Base-by-base conservation (phyloP, 176 grass and related monocot genomes). In the Oryza punctata region DNA sequence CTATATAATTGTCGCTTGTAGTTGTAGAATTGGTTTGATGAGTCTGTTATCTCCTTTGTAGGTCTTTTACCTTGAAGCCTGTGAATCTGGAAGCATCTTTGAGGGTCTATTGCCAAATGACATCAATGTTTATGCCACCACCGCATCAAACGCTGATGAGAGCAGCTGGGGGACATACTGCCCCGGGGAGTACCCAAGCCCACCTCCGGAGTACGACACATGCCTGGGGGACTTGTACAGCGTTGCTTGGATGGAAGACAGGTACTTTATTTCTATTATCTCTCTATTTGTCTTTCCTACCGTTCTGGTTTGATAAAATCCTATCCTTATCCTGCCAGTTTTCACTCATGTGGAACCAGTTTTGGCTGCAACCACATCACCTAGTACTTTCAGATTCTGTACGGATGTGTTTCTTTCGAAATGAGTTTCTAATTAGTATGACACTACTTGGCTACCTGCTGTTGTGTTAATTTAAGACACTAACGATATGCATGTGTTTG, bases 11-110 rank as follows among this genome's bases (percentile, higher is more conserved):
- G 75, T 82, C 25, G 59, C 47, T 63, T 86, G 32, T 57, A 78
- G 29, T 63, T 86, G 32, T 57, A 78, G 38, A 12, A 84, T 77
- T 80, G 49, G 24, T 75, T 83, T 86, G 40, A 89, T 21, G 10
- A 79, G 12, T 40, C 80, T 18, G 28, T 73, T 78, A 75, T 72
- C 67, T 81, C 64, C 63, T 67, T 77, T 77, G 50, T 81, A 99
- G 96, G 93, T 96, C 9, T 99, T 99, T 77, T 99, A 99, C 85
- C 91, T 99, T 69, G 96, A 99, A 93, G 96, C 96, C 23, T 99
- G 96, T 66, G 96, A 99, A 94, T 92, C 96, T 3, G 96, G 96
- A 12, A 99, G 93, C 74, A 96, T 99, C 76, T 99, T 99, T 83
- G 91, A 96, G 78, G 96, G 96, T 4, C 78, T 99, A 82, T 73